phyloP scores from a whole-genome alignment of 768 basidiomycete genomes.

The Roridomyces roridus region DNA sequence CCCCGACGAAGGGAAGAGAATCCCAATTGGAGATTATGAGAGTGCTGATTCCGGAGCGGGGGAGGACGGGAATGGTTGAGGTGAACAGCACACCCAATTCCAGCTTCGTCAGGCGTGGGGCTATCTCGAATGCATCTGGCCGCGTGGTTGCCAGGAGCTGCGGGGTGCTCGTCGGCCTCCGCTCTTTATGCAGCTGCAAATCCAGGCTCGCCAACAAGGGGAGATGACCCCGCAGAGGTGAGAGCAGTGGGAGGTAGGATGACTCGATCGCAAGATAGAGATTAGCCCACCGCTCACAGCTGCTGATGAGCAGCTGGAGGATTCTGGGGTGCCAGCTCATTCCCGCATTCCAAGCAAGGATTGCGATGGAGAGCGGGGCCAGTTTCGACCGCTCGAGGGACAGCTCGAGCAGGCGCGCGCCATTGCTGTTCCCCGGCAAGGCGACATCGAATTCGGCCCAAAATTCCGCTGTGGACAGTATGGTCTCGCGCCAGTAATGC shows the following conservation, averaged over 20 bases:
- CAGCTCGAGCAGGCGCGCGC: neutral
- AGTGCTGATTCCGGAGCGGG: too few species aligned
- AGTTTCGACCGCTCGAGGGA: constrained; percentile 5
- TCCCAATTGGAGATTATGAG: too few species aligned
- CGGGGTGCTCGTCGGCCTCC: too few species aligned
- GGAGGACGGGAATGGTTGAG: too few species aligned
- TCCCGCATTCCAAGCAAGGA: neutral
- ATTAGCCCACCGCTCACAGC: neutral
- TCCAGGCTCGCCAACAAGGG: neutral
- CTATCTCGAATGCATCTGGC: too few species aligned
- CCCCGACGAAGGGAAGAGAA: too few species aligned
- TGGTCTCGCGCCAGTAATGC: neutral
- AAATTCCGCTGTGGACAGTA: neutral
- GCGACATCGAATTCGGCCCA: neutral
- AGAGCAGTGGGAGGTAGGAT: neutral
- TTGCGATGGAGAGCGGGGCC: neutral
- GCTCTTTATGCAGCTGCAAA: neutral
- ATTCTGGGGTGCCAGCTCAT: neutral
- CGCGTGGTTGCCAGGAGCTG: too few species aligned
- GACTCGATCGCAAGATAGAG: neutral
- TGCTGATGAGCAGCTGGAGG: neutral
- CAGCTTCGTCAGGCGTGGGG: too few species aligned
- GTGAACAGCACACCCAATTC: too few species aligned
- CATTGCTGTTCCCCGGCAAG: constrained; percentile 1
- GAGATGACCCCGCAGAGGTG: neutral